Evolutionary conservation across 2,329 filamentous ascomycete genomes (phyloP).

Genomic region (Thelonectria rubi): DNA sequence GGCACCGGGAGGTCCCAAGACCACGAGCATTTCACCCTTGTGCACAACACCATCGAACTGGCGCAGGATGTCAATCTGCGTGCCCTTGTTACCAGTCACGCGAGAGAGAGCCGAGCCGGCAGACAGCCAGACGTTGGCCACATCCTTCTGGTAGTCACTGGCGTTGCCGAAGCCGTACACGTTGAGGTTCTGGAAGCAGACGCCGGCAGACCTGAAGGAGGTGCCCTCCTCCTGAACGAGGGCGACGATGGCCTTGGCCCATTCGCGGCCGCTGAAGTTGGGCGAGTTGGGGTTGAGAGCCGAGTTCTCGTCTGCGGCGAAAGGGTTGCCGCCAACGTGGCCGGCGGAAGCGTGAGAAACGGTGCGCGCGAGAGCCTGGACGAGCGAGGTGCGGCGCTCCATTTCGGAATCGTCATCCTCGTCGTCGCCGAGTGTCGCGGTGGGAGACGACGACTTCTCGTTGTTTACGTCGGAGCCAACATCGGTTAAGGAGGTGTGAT

Average conservation of each 20-base stretch:
- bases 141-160: slow-evolving; percentile 76
- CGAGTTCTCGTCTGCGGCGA: slow-evolving; percentile 58
- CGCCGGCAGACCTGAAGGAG: slow-evolving; percentile 67
- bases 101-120: slow-evolving; percentile 54
- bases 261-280: slow-evolving; percentile 64
- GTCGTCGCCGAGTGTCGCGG: slow-evolving; percentile 44
- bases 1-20: slow-evolving; percentile 75
- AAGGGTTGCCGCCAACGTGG: slow-evolving; percentile 57
- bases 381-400: slow-evolving; percentile 60
- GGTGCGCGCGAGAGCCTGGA: slow-evolving; percentile 64
- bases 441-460: slow-evolving; percentile 44
- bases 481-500: slow-evolving; percentile 51
- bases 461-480: slow-evolving; percentile 39
- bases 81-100: slow-evolving; percentile 61
- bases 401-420: slow-evolving; percentile 52
- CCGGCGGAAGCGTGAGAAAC: slow-evolving; percentile 60
- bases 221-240: slow-evolving; percentile 62
- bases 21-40: slow-evolving; percentile 79
- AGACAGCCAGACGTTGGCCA: slow-evolving; percentile 68
- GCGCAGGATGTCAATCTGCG: slow-evolving; percentile 73
- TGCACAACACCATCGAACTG: slow-evolving; percentile 74
- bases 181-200: slow-evolving; percentile 73
- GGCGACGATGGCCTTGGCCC: slow-evolving; percentile 68
- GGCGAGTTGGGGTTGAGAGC: slow-evolving; percentile 61
- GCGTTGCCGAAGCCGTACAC: slow-evolving; percentile 73